A percentile compares a stretch with the other conserved stretches of the same genome.
phyloP scores from a whole-genome alignment of 495 filamentous ascomycete genomes.

The Penicillium bialowiezense region DNA sequence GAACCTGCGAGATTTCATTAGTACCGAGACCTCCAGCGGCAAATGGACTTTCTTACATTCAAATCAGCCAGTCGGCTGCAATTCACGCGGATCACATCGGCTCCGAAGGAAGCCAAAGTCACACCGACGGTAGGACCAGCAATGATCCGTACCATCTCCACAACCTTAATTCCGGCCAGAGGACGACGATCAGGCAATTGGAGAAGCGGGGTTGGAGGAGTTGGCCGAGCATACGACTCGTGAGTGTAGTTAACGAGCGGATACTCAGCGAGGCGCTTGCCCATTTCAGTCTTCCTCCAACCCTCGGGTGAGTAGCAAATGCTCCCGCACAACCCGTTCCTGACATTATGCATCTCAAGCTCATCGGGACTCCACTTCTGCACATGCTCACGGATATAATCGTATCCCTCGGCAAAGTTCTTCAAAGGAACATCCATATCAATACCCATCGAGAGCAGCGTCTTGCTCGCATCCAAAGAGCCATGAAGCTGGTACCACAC shows the following conservation, averaged over 20 bases:
- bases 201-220: slow-evolving; percentile 11
- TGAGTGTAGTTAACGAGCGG: slow-evolving; percentile 22
- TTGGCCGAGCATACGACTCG: slow-evolving; percentile 22
- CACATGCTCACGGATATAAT: slow-evolving; percentile 25
- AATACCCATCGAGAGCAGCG: slow-evolving; percentile 25
- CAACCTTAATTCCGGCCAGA: slow-evolving; percentile 56
- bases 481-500: slow-evolving; percentile 37
- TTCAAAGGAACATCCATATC: slow-evolving; percentile 14
- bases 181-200: slow-evolving; percentile 29
- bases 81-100: slow-evolving; percentile 60
- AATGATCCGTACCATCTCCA: slow-evolving; percentile 61
- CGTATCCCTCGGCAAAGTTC: slow-evolving; percentile 11
- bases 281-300: slow-evolving; percentile 32
- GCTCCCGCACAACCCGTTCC: slow-evolving; percentile 29
- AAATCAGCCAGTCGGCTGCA: slow-evolving; percentile 51
- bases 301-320: slow-evolving; percentile 31
- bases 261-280: slow-evolving; percentile 20
- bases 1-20: slow-evolving; percentile 27
- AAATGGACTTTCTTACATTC: slow-evolving; percentile 18
- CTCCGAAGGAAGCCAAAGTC: slow-evolving; percentile 56
- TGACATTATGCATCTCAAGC: slow-evolving; percentile 32
- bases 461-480: slow-evolving; percentile 22
- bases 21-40: not conserved
- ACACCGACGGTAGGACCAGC: slow-evolving; percentile 54
- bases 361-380: slow-evolving; percentile 29